Conservation (phyloP, 108 stramenopile species). For the Nitzschia inconspicua region DNA sequence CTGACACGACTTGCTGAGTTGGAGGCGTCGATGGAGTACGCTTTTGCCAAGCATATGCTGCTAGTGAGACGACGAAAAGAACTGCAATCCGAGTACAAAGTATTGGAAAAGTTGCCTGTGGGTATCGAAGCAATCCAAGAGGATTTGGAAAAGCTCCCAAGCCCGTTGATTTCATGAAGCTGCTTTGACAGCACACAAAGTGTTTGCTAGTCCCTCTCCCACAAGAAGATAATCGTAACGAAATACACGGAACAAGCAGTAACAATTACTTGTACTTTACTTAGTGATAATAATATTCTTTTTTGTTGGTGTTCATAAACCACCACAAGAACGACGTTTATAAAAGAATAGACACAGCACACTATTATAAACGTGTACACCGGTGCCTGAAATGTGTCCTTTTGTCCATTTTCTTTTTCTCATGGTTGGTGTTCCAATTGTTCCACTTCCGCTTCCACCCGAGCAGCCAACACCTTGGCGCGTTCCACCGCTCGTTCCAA, state of each 20-base stretch:
- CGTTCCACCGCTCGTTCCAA: constrained; percentile 69
- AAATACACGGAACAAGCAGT: too few relatives aligned
- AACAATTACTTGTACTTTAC: too few relatives aligned
- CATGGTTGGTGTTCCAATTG: neutral
- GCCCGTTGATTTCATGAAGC: too few relatives aligned
- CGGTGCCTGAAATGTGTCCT: neutral
- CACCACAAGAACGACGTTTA: too few relatives aligned
- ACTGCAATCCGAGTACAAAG: constrained; percentile 28
- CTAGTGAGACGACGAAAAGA: constrained; percentile 26
- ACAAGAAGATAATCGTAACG: too few relatives aligned
- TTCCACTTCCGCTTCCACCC: constrained; percentile 20
- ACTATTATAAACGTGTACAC: neutral
- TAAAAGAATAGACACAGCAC: too few relatives aligned
- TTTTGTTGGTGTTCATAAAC: too few relatives aligned
- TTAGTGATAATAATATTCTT: too few relatives aligned
- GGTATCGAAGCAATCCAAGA: constrained; percentile 55
- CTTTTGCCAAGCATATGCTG: constrained; percentile 51
- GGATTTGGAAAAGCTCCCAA: constrained; percentile 21
- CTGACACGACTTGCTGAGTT: constrained; percentile 41
- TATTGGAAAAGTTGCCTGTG: constrained; percentile 36
- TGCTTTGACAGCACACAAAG: too few relatives aligned
- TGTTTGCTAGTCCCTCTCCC: too few relatives aligned
- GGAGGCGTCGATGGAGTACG: constrained; percentile 52
- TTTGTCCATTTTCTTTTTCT: neutral
- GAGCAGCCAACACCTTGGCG: constrained; percentile 46